Percentiles rank a stretch among this genome's conserved stretches.
Conservation (phyloP, 2,329 filamentous ascomycete genomes). For the Apiospora koreana region DNA sequence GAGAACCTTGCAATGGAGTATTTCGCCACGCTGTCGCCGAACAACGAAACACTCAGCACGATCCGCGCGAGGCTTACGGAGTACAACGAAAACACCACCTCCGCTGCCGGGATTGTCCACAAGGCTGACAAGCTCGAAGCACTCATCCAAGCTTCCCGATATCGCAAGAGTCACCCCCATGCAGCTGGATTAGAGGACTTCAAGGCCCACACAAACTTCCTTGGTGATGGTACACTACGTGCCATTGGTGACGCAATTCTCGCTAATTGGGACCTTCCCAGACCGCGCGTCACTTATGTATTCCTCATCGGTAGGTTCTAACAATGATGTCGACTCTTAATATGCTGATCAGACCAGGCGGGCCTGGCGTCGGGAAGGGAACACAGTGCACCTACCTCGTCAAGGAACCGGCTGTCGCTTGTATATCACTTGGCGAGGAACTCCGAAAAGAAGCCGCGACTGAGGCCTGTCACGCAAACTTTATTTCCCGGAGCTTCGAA, state of each 20-base stretch:
- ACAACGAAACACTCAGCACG: background rate
- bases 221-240: background rate
- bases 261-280: background rate
- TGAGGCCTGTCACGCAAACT: background rate
- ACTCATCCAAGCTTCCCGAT: background rate
- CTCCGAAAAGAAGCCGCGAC: background rate
- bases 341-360: background rate
- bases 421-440: background rate
- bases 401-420: background rate
- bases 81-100: background rate
- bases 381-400: background rate
- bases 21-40: background rate
- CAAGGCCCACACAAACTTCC: background rate
- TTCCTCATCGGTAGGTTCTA: background rate
- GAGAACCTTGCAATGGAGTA: background rate
- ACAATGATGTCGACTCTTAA: background rate
- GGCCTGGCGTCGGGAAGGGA: background rate
- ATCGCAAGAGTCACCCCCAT: background rate
- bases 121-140: background rate
- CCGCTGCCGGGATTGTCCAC: background rate
- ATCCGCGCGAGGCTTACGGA: background rate
- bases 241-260: background rate
- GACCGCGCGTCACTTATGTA: background rate
- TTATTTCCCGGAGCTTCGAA: background rate
- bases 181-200: background rate